These are phyloP conservation scores for Botryotinia globosa DNA, from an alignment of 2,329 filamentous ascomycete genomes.

Conservation along the genomic window DNA sequence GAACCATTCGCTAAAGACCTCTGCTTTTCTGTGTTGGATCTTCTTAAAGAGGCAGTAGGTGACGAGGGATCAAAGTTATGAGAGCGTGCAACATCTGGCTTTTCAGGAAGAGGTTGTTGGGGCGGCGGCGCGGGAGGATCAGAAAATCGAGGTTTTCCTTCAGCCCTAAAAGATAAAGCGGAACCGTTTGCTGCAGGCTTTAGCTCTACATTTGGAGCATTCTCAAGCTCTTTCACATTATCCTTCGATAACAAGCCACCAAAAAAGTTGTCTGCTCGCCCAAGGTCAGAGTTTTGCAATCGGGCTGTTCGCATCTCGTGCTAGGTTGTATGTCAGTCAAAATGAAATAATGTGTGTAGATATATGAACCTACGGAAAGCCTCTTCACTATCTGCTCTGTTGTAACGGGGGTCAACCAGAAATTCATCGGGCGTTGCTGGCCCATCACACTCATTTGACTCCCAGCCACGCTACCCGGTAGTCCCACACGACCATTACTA, in stretches of 20 bases:
- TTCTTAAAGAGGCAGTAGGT: constrained; percentile 62
- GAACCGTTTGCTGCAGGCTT: constrained; percentile 49
- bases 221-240: constrained; percentile 57
- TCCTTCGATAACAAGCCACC: constrained; percentile 73
- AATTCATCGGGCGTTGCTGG: constrained; percentile 73
- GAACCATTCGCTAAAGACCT: constrained; percentile 52
- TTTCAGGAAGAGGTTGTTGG: constrained; percentile 89
- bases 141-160: constrained; percentile 81
- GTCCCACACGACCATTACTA: constrained; percentile 56
- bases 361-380: constrained; percentile 34
- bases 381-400: constrained; percentile 93
- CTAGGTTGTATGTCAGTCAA: constrained; percentile 47
- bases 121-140: constrained; percentile 92
- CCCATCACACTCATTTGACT: constrained; percentile 56
- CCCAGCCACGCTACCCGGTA: constrained; percentile 52
- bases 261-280: constrained; percentile 78
- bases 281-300: constrained; percentile 82
- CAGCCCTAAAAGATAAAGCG: constrained; percentile 55
- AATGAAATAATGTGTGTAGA: constrained; percentile 7
- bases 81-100: constrained; percentile 67
- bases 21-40: constrained; percentile 71
- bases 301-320: constrained; percentile 87
- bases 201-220: constrained; percentile 48
- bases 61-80: constrained; percentile 42
- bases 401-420: constrained; percentile 84